phyloP scores from a whole-genome alignment of 2,329 filamentous ascomycete genomes.

The Sclerotinia glacialis region DNA sequence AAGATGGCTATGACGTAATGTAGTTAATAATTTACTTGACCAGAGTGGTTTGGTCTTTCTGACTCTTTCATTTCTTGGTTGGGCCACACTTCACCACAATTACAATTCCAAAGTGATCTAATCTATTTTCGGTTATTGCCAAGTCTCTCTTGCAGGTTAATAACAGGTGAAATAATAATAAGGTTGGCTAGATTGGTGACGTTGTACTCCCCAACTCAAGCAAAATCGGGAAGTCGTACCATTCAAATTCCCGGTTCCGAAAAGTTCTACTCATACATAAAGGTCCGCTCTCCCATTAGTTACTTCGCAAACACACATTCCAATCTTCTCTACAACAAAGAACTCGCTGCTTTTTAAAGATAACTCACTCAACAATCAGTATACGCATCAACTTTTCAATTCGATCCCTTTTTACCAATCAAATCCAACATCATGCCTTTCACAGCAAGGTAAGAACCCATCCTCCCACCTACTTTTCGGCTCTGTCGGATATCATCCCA shows the following conservation, averaged over 20 bases:
- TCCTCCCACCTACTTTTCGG: not conserved
- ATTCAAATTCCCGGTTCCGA: not conserved
- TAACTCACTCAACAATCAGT: not conserved
- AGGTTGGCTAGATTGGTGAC: not conserved
- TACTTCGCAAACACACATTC: slow-evolving; percentile 10
- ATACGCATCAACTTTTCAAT: not conserved
- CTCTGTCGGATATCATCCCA: not conserved
- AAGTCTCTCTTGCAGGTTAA: slow-evolving; percentile 3
- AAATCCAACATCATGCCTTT: slow-evolving; percentile 49
- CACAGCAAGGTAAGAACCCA: slow-evolving; percentile 50
- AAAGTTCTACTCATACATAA: slow-evolving; percentile 15
- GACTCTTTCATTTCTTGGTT: slow-evolving; percentile 4
- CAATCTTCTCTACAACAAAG: slow-evolving; percentile 14
- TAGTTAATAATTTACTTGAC: not conserved
- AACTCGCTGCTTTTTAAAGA: not conserved
- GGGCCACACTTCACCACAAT: slow-evolving; percentile 5
- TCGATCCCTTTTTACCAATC: slow-evolving; percentile 2
- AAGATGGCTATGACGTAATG: slow-evolving; percentile 2
- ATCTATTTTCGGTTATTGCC: not conserved
- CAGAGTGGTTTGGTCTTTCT: not conserved
- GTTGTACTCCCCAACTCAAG: slow-evolving; percentile 4
- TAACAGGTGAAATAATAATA: not conserved
- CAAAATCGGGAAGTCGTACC: slow-evolving; percentile 7
- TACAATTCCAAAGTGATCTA: not conserved
- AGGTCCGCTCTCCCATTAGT: slow-evolving; percentile 11